These are phyloP conservation scores for Lagerstroemia speciosa DNA, from an alignment of 345 rosid species.

Conservation along the genomic window DNA sequence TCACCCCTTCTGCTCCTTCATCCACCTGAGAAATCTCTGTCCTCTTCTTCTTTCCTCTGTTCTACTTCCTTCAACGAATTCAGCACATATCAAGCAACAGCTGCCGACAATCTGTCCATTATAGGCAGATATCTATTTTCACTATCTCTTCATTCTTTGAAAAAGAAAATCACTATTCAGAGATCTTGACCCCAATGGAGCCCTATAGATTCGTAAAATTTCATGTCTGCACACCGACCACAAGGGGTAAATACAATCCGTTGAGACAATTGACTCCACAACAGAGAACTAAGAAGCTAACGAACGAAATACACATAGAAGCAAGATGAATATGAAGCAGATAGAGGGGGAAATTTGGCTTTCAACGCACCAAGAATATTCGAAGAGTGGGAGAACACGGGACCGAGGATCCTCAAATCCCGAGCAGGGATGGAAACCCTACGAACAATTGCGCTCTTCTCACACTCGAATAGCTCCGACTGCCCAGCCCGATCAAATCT, in stretches of 20 bases:
- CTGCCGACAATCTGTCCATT: neutral
- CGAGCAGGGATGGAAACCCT: slow-evolving; percentile 76
- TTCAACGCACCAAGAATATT: slow-evolving; percentile 52
- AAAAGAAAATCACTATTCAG: too few relatives aligned
- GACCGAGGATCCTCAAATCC: slow-evolving; percentile 91
- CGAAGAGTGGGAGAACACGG: slow-evolving; percentile 83
- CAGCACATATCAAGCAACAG: too few relatives aligned
- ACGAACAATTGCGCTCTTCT: slow-evolving; percentile 64
- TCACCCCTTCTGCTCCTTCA: too few relatives aligned
- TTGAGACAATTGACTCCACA: neutral
- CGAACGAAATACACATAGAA: neutral
- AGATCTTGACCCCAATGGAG: neutral
- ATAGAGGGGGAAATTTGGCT: neutral
- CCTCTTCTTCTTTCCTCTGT: too few relatives aligned
- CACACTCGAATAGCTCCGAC: slow-evolving; percentile 76
- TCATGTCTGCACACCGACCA: neutral
- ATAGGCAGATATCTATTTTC: too few relatives aligned
- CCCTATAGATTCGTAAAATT: neutral
- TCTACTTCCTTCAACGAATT: too few relatives aligned
- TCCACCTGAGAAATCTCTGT: too few relatives aligned
- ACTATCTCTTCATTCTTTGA: too few relatives aligned
- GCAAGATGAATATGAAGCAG: neutral
- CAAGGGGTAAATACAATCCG: too few relatives aligned
- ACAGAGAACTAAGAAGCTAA: neutral
- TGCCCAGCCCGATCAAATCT: slow-evolving; percentile 67